Conservation (phyloP, 202 grass and related monocot species). For the Zizania palustris region DNA sequence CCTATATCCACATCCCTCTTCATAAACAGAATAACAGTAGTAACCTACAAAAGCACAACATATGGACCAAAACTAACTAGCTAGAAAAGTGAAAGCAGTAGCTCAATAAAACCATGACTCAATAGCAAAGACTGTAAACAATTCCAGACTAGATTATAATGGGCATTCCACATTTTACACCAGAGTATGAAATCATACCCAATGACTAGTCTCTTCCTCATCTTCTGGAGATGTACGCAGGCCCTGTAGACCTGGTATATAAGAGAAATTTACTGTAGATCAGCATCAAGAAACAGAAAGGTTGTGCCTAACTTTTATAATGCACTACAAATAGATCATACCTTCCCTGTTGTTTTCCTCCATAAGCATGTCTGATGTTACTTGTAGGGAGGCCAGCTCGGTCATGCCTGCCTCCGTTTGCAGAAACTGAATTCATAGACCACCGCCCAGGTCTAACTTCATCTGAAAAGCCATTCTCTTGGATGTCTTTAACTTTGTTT, state of each 20-base stretch:
- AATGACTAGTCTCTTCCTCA: constrained; percentile 42
- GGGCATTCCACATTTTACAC: constrained; percentile 1
- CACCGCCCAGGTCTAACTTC: constrained; percentile 54
- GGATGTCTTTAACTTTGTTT: constrained; percentile 50
- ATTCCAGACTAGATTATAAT: not conserved
- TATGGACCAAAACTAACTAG: not conserved
- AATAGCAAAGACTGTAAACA: not conserved
- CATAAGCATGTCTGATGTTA: constrained; percentile 67
- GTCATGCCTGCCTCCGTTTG: constrained; percentile 54
- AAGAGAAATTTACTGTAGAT: constrained; percentile 13
- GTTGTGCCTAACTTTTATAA: constrained; percentile 7
- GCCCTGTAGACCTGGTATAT: constrained; percentile 51
- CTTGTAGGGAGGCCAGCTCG: constrained; percentile 38
- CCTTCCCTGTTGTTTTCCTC: constrained; percentile 83
- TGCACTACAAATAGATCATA: constrained; percentile 42
- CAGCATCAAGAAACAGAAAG: not conserved
- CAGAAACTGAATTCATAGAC: constrained; percentile 38
- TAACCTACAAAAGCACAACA: not conserved
- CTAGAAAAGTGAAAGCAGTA: not conserved
- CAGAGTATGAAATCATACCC: constrained; percentile 30
- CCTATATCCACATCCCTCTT: not conserved
- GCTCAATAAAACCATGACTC: not conserved
- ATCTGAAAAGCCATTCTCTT: constrained; percentile 52
- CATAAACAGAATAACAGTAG: not conserved
- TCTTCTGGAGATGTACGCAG: constrained; percentile 67